These are phyloP conservation scores for Suhomyces taliae DNA, from an alignment of 1,139 yeast species.

Conservation along the genomic window DNA sequence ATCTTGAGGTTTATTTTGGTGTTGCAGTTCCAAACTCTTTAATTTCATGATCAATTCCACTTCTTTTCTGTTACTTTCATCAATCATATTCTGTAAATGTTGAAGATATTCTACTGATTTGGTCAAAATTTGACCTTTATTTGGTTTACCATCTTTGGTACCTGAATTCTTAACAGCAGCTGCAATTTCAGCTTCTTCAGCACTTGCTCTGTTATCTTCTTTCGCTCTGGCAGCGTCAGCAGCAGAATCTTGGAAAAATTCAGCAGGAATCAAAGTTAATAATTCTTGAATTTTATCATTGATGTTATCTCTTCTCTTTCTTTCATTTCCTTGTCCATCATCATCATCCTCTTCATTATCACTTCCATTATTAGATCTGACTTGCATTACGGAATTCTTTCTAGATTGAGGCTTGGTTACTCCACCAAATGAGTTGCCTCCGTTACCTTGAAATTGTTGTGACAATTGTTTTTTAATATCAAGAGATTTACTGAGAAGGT, in stretches of 20 bases:
- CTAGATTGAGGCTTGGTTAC: constrained; percentile 44
- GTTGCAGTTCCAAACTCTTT: constrained; percentile 50
- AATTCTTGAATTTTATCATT: constrained; percentile 87
- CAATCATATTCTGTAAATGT: constrained; percentile 71
- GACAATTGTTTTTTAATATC: constrained; percentile 45
- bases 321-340: constrained; percentile 47
- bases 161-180: constrained; percentile 54
- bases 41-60: constrained; percentile 68
- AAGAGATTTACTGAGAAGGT: constrained; percentile 31
- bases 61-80: constrained; percentile 73
- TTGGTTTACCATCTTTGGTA: constrained; percentile 86
- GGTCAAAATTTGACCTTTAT: constrained; percentile 85
- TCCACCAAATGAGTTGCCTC: constrained; percentile 29
- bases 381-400: constrained; percentile 34
- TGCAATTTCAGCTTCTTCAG: constrained; percentile 24
- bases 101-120: constrained; percentile 84
- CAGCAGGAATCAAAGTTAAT: constrained; percentile 64
- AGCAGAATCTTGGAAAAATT: constrained; percentile 43
- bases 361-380: constrained; percentile 30
- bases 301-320: constrained; percentile 83
- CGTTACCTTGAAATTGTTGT: constrained; percentile 36
- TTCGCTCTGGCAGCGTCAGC: constrained; percentile 9
- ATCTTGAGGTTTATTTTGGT: constrained; percentile 23
- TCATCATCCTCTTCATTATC: constrained; percentile 34
- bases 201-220: constrained; percentile 9